Evolutionary conservation across 345 rosid species (phyloP).

Genomic region (Melaleuca alternifolia): DNA sequence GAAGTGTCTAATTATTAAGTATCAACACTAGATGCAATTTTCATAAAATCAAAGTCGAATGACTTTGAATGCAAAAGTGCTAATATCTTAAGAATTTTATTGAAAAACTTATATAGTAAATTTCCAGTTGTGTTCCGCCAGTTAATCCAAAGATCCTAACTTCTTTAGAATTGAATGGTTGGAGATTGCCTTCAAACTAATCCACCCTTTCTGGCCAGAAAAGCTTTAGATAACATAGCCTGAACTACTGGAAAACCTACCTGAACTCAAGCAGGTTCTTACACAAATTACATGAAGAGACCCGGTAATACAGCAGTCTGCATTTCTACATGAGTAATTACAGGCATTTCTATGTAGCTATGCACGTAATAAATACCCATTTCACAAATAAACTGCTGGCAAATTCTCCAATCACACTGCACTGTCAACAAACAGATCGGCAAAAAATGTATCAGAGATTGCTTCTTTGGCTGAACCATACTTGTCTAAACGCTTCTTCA

Average conservation of each 20-base stretch:
- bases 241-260: neutral
- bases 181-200: no score
- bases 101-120: no score
- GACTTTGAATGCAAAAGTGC: no score
- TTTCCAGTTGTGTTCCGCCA: no score
- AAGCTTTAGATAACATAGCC: neutral
- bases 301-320: rapidly evolving
- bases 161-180: no score
- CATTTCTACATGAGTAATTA: neutral
- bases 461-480: slow-evolving; percentile 76
- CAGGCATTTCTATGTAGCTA: neutral
- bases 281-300: neutral
- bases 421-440: slow-evolving; percentile 31
- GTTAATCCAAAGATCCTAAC: no score
- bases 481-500: slow-evolving; percentile 72
- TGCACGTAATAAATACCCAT: neutral
- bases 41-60: no score
- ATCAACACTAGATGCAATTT: no score
- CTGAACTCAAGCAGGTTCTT: neutral
- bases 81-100: no score
- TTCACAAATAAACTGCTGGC: neutral
- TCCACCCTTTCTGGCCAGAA: no score
- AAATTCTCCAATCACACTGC: neutral
- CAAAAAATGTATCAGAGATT: slow-evolving; percentile 61
- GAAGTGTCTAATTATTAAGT: no score